A percentile compares a stretch with the other conserved stretches of the same genome.
These are phyloP conservation scores for Crepidotus variabilis DNA, from an alignment of 768 basidiomycete species.

Conservation along the genomic window DNA sequence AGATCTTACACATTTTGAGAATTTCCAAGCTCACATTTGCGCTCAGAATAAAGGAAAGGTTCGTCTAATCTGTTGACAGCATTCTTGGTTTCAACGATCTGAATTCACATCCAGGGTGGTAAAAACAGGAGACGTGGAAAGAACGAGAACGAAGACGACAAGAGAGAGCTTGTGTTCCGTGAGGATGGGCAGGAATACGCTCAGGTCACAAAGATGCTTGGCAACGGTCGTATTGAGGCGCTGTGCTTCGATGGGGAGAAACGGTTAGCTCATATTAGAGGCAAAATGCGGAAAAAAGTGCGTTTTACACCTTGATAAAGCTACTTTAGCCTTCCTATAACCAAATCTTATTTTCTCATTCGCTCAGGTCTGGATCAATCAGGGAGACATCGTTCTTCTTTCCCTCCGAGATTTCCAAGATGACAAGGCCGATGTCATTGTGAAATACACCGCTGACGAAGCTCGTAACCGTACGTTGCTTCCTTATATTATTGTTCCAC, in stretches of 20 bases:
- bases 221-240: constrained; percentile 95
- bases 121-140: constrained; percentile 99
- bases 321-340: background rate
- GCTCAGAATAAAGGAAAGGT: constrained; percentile 76
- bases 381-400: constrained; percentile 92
- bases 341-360: background rate
- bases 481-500: background rate
- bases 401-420: constrained; percentile 99
- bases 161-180: constrained; percentile 97
- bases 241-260: constrained; percentile 99
- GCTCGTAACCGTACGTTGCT: constrained; percentile 64
- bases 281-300: constrained; percentile 99
- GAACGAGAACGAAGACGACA: constrained; percentile 99
- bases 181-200: constrained; percentile 99
- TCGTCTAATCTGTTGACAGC: constrained; percentile 4
- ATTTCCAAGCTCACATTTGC: background rate
- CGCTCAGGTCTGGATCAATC: constrained; percentile 94
- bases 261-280: constrained; percentile 94
- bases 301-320: constrained; percentile 17
- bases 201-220: constrained; percentile 97
- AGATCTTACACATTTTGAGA: background rate
- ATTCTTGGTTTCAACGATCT: background rate
- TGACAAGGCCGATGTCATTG: constrained; percentile 98
- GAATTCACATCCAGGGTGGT: constrained; percentile 64
- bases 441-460: constrained; percentile 97